These are phyloP conservation scores for Chlorella variabilis DNA, from an alignment of 163 green algal species.

Conservation along the genomic window DNA sequence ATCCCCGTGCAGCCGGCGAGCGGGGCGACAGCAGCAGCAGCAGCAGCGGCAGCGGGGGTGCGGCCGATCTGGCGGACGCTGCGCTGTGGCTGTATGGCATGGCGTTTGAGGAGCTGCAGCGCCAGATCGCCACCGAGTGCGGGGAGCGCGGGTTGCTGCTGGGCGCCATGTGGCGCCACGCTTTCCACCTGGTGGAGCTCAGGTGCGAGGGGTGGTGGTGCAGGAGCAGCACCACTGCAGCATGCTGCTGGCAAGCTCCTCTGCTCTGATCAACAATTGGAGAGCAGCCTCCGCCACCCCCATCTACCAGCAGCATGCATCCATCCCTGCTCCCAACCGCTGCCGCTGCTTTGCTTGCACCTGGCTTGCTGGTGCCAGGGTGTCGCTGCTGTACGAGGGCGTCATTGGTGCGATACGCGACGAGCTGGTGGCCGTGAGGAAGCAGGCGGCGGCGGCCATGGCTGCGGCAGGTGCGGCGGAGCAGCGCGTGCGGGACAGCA, in stretches of 20 bases:
- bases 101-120: constrained; percentile 57
- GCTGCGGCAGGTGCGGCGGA: neutral
- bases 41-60: neutral
- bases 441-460: neutral
- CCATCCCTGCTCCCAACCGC: too few species aligned
- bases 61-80: constrained; percentile 44
- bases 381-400: constrained; percentile 9
- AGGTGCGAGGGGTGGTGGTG: neutral
- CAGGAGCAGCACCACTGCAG: too few species aligned
- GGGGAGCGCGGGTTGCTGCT: constrained; percentile 49
- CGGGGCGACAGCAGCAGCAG: neutral
- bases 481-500: neutral
- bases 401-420: constrained; percentile 9
- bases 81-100: constrained; percentile 57
- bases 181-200: constrained; percentile 52
- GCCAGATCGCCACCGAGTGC: constrained; percentile 48
- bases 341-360: neutral
- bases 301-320: too few species aligned
- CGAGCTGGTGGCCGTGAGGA: constrained; percentile 3
- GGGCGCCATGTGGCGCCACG: constrained; percentile 51
- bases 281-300: too few species aligned
- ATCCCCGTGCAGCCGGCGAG: neutral
- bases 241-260: too few species aligned
- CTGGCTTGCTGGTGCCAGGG: neutral
- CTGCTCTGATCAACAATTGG: too few species aligned